Base-by-base conservation (phyloP, 768 basidiomycete species). In the Hygrophoropsis aurantiaca region DNA sequence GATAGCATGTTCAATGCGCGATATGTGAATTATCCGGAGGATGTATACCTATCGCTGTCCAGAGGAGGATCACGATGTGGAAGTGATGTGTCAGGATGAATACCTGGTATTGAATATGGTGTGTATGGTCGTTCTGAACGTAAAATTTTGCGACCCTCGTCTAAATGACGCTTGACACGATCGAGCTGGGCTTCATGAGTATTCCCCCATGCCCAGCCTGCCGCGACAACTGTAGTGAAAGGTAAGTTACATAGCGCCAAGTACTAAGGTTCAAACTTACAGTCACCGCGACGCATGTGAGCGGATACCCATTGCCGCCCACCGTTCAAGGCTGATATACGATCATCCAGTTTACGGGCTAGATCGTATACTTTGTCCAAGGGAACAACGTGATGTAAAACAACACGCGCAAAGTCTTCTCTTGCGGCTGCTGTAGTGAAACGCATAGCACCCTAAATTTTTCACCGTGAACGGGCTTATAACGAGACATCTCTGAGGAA, bases 201-300 rank as follows among this genome's bases (percentile, higher is more conserved):
- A 37, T 52, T 49, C n/a, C 35, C 67, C 66, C 69, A 68, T 36
- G 44, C 59, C 66, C 72, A 74, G 42, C 54, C 67, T 32, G 18
- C 25, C 5, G 52, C 47, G 10, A 66, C 53, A 41, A 63, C 64
- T 57, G 36, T 51, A 49, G 51, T 43, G 54, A 43, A 6, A 23
- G 36, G 11, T 2, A 15, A 7, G 24, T 40, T 18, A 58, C 16
- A 24, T 20, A n/a, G 39, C 5, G 7, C 27, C 19, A 30, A 11
- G n/a, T 16, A 8, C 6, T 4, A 35, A 40, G 16, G n/a, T n/a
- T n/a, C n/a, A n/a, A 5, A 53, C 66, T 39, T 47, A 70, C 67
- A 71, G 44, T 72, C 70, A 25, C 71, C 71, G 34, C 71, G 65
- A 21, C 68, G 70, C 50, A 71, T 57, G 40, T 71, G 70, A 5